Evolutionary conservation across 495 filamentous ascomycete species (phyloP), one percentile per base, ranked within the genome.

Genomic region (Trichocladium antarcticum): DNA sequence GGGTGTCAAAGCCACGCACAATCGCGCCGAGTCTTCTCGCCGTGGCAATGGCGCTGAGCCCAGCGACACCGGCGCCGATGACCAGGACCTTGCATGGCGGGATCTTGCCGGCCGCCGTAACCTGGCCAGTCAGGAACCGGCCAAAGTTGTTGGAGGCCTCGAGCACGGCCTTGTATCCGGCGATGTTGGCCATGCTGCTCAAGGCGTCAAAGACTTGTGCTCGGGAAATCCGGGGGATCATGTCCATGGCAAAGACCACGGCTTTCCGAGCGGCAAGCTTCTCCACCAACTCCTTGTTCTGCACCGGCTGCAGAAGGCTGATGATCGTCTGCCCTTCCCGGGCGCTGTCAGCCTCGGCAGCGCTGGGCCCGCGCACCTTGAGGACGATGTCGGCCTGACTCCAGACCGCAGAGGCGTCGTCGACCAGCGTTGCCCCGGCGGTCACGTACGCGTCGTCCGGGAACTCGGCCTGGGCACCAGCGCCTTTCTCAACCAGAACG

Each of bases 121-220:
- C 83, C 57, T 90, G 85, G 35, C 84, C 85, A 24, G 85, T 87
- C 49, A 90, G 64, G 57, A 87, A 90, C 35, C 84, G 80, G 47
- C 84, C 85, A 61, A 88, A 90, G 55, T 80, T 76, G 63, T 88
- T 89, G 1, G 84, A 86, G 1, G 85, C 85, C 59, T 89, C 84
- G 42, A 90, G 64, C 1, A 90, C 82, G 15, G 84, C 85, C 62
- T 87, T 90, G 65, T 90, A 90, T 5, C 85, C 85, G 16, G 85
- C 84, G 63, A 88, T 90, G 52, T 90, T 90, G 47, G 85, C 84
- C 85, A 89, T 89, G 9, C 82, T 87, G 60, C 81, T 84, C 53
- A 87, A 68, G 11, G 84, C 85, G 65, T 90, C 85, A 57, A 88
- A 90, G 7, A 78, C 76, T 56, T 87, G 84, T 1, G 84, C 83